Conservation (phyloP, 768 basidiomycete genomes). For the Lyophyllum shimeji region DNA sequence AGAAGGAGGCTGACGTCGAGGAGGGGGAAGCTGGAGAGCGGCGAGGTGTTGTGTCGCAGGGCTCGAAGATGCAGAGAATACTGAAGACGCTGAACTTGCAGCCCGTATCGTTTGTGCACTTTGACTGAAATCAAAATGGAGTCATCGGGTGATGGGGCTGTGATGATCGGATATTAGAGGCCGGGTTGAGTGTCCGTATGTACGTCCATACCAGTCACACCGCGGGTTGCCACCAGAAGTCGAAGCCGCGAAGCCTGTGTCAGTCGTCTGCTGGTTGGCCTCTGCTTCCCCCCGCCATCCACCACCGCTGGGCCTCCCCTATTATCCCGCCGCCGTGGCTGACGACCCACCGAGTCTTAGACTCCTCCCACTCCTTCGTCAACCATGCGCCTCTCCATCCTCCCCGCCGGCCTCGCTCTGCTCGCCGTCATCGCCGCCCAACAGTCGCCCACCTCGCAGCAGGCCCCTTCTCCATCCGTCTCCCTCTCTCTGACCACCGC, state of each 20-base stretch:
- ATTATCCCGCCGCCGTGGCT: background rate
- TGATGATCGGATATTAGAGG: slow-evolving; percentile 6
- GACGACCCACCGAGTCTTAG: background rate
- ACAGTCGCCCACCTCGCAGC: slow-evolving; percentile 28
- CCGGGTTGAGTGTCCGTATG: background rate
- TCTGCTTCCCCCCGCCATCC: background rate
- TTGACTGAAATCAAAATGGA: slow-evolving; percentile 48
- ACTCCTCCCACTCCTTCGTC: background rate
- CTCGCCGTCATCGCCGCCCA: slow-evolving; percentile 35
- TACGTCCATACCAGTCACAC: no score
- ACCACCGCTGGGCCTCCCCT: background rate
- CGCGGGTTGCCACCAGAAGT: background rate
- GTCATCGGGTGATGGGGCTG: background rate
- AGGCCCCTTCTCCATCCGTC: slow-evolving; percentile 35
- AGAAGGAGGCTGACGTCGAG: slow-evolving; percentile 31
- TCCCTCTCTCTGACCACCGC: slow-evolving; percentile 57
- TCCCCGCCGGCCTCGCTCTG: slow-evolving; percentile 17
- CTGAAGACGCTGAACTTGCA: slow-evolving; percentile 42
- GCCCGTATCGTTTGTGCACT: slow-evolving; percentile 50
- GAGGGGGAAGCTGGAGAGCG: slow-evolving; percentile 13
- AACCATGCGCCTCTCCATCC: slow-evolving; percentile 13
- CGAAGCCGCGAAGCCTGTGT: background rate
- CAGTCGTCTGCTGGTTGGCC: background rate
- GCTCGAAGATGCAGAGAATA: slow-evolving; percentile 43
- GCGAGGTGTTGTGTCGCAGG: slow-evolving; percentile 23